Percentiles rank a stretch among this genome's conserved stretches.
Evolutionary conservation across 2,329 filamentous ascomycete genomes (phyloP).

Genomic region (Colletotrichum liaoningense): DNA sequence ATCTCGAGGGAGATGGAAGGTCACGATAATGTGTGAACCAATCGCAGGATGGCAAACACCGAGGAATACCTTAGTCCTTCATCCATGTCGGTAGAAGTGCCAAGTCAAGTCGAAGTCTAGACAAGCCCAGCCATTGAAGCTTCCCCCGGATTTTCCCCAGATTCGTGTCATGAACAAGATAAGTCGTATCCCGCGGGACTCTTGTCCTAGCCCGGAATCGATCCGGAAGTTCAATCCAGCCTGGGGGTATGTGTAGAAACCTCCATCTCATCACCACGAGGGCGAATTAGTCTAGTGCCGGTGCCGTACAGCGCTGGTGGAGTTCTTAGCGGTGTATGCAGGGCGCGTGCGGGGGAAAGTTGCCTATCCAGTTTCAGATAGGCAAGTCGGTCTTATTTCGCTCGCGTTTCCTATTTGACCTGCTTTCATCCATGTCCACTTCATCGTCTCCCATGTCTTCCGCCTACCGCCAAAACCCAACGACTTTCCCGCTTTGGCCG

Average conservation of each 20-base stretch:
- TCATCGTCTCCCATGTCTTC: background rate
- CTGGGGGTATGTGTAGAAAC: conserved; percentile 5
- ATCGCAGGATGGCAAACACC: background rate
- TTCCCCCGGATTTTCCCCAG: background rate
- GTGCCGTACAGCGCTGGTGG: conserved; percentile 1
- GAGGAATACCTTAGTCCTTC: too few species aligned
- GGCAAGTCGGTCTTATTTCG: conserved; percentile 21
- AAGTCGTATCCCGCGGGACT: background rate
- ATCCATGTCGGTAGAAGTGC: background rate
- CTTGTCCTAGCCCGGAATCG: background rate
- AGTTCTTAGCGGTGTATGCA: conserved; percentile 19
- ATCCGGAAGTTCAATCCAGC: background rate
- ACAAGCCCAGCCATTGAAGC: background rate
- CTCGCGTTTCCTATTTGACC: conserved; percentile 31
- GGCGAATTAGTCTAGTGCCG: background rate
- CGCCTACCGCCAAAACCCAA: background rate
- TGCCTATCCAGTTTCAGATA: conserved; percentile 8
- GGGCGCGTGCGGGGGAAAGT: conserved; percentile 11
- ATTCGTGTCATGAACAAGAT: background rate
- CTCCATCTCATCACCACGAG: background rate
- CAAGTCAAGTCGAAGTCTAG: background rate
- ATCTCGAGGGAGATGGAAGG: background rate
- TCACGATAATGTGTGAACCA: background rate
- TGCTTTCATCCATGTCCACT: conserved; percentile 21
- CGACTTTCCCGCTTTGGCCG: background rate